These are phyloP conservation scores for Carex myosuroides DNA, from an alignment of 176 grass and related monocot species.

Conservation along the genomic window DNA sequence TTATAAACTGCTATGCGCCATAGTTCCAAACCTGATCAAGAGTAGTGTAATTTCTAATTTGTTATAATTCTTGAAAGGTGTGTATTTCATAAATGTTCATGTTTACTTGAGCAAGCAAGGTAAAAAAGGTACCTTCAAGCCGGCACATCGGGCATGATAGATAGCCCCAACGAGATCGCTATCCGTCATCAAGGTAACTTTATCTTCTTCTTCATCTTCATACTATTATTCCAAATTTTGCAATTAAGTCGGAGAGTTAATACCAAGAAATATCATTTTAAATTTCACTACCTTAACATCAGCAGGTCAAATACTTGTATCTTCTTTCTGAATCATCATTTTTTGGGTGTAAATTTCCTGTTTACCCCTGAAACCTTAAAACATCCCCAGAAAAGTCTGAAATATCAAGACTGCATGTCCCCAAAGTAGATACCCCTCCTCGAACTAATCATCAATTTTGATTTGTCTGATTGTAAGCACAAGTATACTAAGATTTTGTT, in stretches of 20 bases:
- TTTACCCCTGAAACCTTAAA: not conserved
- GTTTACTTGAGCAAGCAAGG: not conserved
- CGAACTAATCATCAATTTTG: not conserved
- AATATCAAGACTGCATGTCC: not conserved
- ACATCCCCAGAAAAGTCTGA: not conserved
- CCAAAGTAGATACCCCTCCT: not conserved
- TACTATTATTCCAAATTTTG: conserved; percentile 33
- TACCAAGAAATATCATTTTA: not conserved
- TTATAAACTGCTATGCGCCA: not conserved
- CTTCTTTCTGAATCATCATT: not conserved
- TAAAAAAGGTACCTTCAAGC: conserved; percentile 50
- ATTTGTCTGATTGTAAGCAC: not conserved
- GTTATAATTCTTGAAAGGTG: not conserved
- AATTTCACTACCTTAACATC: not conserved
- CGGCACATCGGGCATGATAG: conserved; percentile 51
- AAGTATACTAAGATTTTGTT: not conserved
- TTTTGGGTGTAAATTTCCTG: not conserved
- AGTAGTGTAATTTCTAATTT: not conserved
- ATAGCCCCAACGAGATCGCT: conserved; percentile 47
- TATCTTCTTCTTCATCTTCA: conserved; percentile 80
- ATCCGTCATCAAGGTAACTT: conserved; percentile 46
- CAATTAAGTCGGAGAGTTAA: not conserved
- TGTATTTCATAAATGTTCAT: not conserved
- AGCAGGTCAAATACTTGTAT: not conserved
- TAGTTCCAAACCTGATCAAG: not conserved